Evolutionary conservation across 2,329 filamentous ascomycete species (phyloP).

Genomic region (Cercospora citrullina): DNA sequence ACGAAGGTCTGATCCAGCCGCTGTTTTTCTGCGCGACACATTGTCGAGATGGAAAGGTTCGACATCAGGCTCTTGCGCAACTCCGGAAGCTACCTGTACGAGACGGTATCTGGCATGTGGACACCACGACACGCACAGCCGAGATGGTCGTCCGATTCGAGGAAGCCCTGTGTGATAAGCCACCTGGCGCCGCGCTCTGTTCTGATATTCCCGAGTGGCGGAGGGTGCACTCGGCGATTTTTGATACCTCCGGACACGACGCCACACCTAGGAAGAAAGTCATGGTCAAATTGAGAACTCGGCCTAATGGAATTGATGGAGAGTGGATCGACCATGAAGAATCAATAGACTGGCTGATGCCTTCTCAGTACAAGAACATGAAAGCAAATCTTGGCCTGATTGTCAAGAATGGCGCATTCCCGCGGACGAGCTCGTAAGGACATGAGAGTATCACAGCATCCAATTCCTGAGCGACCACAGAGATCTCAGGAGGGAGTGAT

Average conservation of each 20-base stretch:
- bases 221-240: conserved; percentile 30
- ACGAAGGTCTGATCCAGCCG: conserved; percentile 37
- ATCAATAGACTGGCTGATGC: conserved; percentile 29
- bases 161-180: conserved; percentile 27
- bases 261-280: conserved; percentile 23
- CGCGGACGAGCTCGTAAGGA: conserved; percentile 1
- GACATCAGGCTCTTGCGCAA: conserved; percentile 31
- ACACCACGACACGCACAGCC: conserved; percentile 30
- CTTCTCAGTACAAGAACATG: conserved; percentile 13
- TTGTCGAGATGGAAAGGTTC: conserved; percentile 34
- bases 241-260: conserved; percentile 30
- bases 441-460: not conserved
- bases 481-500: not conserved
- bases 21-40: conserved; percentile 34
- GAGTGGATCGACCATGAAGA: conserved; percentile 32
- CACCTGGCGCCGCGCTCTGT: conserved; percentile 21
- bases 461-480: not conserved
- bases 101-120: conserved; percentile 35
- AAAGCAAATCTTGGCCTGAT: conserved; percentile 11
- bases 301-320: conserved; percentile 37
- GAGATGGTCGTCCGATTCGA: conserved; percentile 31
- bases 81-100: conserved; percentile 30
- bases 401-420: not conserved
- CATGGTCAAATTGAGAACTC: conserved; percentile 24
- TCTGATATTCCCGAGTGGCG: conserved; percentile 37